A percentile compares a stretch with the other conserved stretches of the same genome.
phyloP scores from a whole-genome alignment of 208 protist species.

The Endotrypanum monterogeii region DNA sequence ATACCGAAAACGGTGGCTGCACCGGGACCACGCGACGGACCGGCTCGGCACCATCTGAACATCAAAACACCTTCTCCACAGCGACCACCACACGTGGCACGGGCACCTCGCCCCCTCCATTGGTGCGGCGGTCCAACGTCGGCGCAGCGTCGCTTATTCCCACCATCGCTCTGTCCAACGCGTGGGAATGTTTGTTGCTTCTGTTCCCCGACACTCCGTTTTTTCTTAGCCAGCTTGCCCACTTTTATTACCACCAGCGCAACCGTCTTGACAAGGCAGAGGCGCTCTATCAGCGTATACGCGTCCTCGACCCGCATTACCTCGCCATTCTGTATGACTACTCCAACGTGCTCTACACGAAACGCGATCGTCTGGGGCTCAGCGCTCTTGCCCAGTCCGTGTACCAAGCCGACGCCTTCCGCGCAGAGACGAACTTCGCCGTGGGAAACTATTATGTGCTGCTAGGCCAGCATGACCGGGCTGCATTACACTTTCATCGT shows the following conservation, averaged over 20 bases:
- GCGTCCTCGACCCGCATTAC: slow-evolving; percentile 83
- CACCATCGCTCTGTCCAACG: slow-evolving; percentile 31
- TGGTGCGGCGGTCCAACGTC: not conserved
- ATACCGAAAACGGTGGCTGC: slow-evolving; percentile 2
- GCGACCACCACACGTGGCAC: not conserved
- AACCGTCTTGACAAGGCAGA: slow-evolving; percentile 82
- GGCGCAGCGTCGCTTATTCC: not conserved
- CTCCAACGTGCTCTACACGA: slow-evolving; percentile 98
- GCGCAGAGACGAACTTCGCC: slow-evolving; percentile 96
- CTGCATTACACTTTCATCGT: slow-evolving; percentile 95
- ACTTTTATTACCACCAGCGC: slow-evolving; percentile 88
- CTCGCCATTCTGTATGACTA: slow-evolving; percentile 95
- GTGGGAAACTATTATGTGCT: slow-evolving; percentile 98
- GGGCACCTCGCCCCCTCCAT: not conserved
- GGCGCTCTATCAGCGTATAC: slow-evolving; percentile 88
- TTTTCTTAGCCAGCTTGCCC: slow-evolving; percentile 81
- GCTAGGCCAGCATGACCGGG: slow-evolving; percentile 94
- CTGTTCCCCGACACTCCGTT: slow-evolving; percentile 74
- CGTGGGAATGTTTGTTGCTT: slow-evolving; percentile 63
- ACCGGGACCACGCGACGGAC: not conserved
- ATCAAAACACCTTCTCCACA: not conserved
- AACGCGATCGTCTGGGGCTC: slow-evolving; percentile 83
- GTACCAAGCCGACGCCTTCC: slow-evolving; percentile 93
- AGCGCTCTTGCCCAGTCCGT: slow-evolving; percentile 92
- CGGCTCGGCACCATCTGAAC: not conserved